These are phyloP conservation scores for Zalaria obscura DNA, from an alignment of 2,329 filamentous ascomycete species.

Conservation along the genomic window DNA sequence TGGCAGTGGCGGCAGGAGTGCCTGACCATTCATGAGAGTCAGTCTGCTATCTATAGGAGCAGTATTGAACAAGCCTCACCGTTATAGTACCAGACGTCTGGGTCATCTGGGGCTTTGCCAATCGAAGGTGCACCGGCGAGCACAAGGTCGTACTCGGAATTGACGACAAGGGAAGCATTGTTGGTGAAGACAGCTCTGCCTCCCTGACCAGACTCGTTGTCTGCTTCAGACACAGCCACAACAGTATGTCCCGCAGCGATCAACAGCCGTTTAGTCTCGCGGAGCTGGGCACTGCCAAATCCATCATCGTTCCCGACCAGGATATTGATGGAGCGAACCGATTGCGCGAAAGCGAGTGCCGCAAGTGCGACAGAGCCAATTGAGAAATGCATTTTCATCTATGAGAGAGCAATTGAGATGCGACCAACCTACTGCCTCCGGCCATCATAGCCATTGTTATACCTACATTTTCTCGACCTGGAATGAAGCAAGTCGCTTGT, in stretches of 20 bases:
- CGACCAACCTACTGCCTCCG: too few relatives aligned
- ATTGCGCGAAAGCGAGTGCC: background rate
- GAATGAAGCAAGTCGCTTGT: too few relatives aligned
- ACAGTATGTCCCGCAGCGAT: slow-evolving; percentile 24
- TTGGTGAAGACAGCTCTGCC: slow-evolving; percentile 30
- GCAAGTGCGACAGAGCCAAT: background rate
- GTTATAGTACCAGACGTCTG: slow-evolving; percentile 47
- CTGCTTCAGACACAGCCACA: slow-evolving; percentile 27
- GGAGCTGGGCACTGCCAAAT: slow-evolving; percentile 21
- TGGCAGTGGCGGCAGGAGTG: slow-evolving; percentile 41
- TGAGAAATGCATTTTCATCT: background rate
- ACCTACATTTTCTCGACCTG: too few relatives aligned
- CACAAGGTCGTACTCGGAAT: slow-evolving; percentile 32
- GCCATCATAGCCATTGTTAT: too few relatives aligned
- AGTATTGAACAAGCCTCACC: slow-evolving; percentile 10
- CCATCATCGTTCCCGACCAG: slow-evolving; percentile 21
- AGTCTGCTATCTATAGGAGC: background rate
- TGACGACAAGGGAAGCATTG: slow-evolving; percentile 24
- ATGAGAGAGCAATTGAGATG: background rate
- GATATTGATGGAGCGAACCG: background rate
- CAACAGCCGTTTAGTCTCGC: slow-evolving; percentile 23
- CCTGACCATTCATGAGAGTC: slow-evolving; percentile 10
- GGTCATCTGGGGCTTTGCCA: slow-evolving; percentile 37
- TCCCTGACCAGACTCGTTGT: slow-evolving; percentile 32
- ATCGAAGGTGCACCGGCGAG: slow-evolving; percentile 33